These are phyloP conservation scores for Pseudocercospora cruenta DNA, from an alignment of 2,329 filamentous ascomycete genomes.

Conservation along the genomic window DNA sequence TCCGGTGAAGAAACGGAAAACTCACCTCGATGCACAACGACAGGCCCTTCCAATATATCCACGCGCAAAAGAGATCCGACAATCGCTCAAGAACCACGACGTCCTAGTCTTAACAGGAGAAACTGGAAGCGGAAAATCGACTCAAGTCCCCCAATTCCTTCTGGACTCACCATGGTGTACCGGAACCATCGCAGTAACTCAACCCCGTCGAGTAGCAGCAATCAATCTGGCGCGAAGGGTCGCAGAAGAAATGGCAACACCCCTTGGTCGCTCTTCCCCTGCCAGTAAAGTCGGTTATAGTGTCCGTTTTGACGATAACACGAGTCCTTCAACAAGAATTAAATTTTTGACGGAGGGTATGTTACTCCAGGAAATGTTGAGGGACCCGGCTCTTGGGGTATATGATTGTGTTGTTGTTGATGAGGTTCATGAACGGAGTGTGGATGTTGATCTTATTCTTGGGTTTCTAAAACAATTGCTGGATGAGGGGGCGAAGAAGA, in stretches of 20 bases:
- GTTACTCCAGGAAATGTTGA: slow-evolving; percentile 88
- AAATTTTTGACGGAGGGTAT: slow-evolving; percentile 97
- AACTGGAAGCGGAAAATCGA: slow-evolving; percentile 95
- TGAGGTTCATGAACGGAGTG: slow-evolving; percentile 93
- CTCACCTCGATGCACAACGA: slow-evolving; percentile 41
- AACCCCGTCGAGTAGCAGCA: slow-evolving; percentile 90
- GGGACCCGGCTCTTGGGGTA: slow-evolving; percentile 77
- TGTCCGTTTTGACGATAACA: slow-evolving; percentile 88
- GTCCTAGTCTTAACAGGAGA: slow-evolving; percentile 88
- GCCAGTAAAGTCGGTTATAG: slow-evolving; percentile 81
- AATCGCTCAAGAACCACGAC: slow-evolving; percentile 63
- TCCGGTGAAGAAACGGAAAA: slow-evolving; percentile 16
- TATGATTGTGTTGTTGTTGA: slow-evolving; percentile 93
- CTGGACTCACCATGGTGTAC: slow-evolving; percentile 79
- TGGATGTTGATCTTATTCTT: slow-evolving; percentile 88
- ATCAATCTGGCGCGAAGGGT: slow-evolving; percentile 89
- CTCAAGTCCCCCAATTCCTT: slow-evolving; percentile 91
- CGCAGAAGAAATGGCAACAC: slow-evolving; percentile 75
- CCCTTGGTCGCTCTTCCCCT: slow-evolving; percentile 62
- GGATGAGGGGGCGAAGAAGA: slow-evolving; percentile 57
- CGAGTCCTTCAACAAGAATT: slow-evolving; percentile 79
- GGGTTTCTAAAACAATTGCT: slow-evolving; percentile 85
- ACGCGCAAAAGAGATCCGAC: slow-evolving; percentile 70
- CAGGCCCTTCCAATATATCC: slow-evolving; percentile 73
- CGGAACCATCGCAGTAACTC: slow-evolving; percentile 88